Evolutionary conservation across 208 protist species (phyloP), one percentile per base, ranked within the genome.

Genomic region (Spongospora subterranea): DNA sequence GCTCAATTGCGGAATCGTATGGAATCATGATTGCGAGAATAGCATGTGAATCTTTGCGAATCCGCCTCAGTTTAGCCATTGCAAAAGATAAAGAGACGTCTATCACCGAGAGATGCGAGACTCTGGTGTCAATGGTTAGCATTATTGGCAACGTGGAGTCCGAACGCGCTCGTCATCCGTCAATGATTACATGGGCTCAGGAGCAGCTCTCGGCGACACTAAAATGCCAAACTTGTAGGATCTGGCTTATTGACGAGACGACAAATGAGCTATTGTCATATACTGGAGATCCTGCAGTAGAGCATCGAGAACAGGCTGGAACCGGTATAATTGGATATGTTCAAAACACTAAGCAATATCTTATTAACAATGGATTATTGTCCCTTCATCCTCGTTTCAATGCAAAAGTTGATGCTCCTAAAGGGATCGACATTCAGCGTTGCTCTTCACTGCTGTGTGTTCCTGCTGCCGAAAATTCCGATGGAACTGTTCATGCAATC

Each of bases 101-200:
- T n/a, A 45, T 6, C 13, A 17, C 71, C n/a, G 71, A 82, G 35
- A 6, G 71, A 6, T 82, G 71, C 71, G 71, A 82, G 35, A 45
- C n/a, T 39, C 71, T 82, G 6, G 6, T 82, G 71, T 20, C 6
- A 40, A 82, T 82, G 71, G 35, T 82, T n/a, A 82, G 17, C 17
- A 43, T 82, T 82, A 35, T 82, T n/a, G n/a, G 71, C n/a, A 82
- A 82, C n/a, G 35, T 82, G 35, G 71, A 82, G n/a, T 82, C 71
- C 6, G 71, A 82, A 13, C 6, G 71, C 6, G 71, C 71, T 35
- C n/a, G 71, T 39, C 6, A 82, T 35, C n/a, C 71, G 6, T 82
- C 71, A 45, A n/a, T 82, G 17, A 40, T 82, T 20, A 39, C n/a
- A 6, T 82, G 71, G 71, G 71, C 71, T 82, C 71, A 82, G 40